Base-by-base conservation (phyloP, 148 eudicot genomes). In the Diospyros lotus region DNA sequence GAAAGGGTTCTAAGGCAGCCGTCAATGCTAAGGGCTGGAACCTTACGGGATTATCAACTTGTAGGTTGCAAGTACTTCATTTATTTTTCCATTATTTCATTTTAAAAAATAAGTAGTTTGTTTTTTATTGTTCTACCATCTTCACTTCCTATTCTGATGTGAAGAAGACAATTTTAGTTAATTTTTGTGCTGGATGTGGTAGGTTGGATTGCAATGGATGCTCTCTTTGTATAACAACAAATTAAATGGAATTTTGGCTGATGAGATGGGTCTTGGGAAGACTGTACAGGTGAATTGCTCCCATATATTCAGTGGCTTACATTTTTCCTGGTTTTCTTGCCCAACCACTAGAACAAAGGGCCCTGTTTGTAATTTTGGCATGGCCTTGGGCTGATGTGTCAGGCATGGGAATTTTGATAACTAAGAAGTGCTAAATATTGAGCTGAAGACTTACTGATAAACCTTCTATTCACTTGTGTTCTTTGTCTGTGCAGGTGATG, bases 131-230 rank as follows among this genome's bases (percentile, higher is more conserved):
- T 69, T 2, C 9, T 56, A 59, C 43, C 74, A 28, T 65, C 75
- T 46, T 70, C 6, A 63, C 43, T 64, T 61, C 71, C 53, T 58
- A 15, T 74, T 75, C 64, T 73, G 9, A 18, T 64, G 63, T 18
- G 63, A 51, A 48, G 42, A 40, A 70, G 58, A 68, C 71, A 61
- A 28, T 78, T 76, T 74, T 39, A 62, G 45, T 42, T 53, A 60
- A 67, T 64, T 41, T 72, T 82, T 62, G 28, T 71, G 64, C 76
- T 67, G 56, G 64, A 82, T 69, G 64, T 67, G 77, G 76, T 84
- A 95, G 99, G 99, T 95, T 93, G 99, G 99, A 51, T 82, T 95
- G 82, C 99, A 95, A 73, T 95, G 99, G 99, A 95, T 95, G 99
- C 94, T 95, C 75, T 95, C 99, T 65, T 86, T 95, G 75, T 95